A percentile compares a stretch with the other conserved stretches of the same genome.
Conservation (phyloP, 345 rosid genomes). For the Sonneratia alba region DNA sequence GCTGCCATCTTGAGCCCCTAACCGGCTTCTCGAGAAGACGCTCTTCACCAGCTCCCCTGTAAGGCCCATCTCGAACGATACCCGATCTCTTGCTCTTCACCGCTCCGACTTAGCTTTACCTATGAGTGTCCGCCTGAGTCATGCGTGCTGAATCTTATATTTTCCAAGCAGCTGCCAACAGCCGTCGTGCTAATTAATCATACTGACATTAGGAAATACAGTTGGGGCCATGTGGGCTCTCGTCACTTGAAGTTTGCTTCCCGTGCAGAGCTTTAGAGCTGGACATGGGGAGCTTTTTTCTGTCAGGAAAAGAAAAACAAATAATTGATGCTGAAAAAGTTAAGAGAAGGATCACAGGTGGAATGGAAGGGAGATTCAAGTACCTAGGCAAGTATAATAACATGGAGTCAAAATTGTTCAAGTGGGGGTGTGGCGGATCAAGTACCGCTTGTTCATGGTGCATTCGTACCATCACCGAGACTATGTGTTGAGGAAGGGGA, state of each 20-base stretch:
- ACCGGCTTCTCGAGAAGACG: conserved; percentile 56
- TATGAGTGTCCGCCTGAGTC: not conserved
- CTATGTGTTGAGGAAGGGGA: not conserved
- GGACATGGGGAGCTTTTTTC: conserved; percentile 18
- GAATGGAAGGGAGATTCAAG: not conserved
- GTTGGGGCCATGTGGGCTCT: conserved; percentile 4
- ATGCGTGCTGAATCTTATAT: not conserved
- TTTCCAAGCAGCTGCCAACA: not conserved
- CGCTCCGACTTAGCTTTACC: conserved; percentile 1
- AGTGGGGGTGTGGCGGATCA: too few species aligned
- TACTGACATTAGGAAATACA: not conserved
- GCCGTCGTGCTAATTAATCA: not conserved
- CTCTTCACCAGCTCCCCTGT: conserved; percentile 58
- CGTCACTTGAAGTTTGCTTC: not conserved
- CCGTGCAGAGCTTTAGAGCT: conserved; percentile 36
- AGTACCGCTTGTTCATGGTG: too few species aligned
- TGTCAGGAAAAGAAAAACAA: conserved; percentile 5
- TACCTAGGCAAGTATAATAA: too few species aligned
- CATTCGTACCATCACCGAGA: too few species aligned
- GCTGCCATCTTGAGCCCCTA: conserved; percentile 30
- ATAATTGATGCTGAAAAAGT: conserved; percentile 18
- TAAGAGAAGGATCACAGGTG: not conserved
- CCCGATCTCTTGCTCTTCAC: not conserved
- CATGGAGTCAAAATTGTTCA: too few species aligned
- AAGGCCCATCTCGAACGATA: conserved; percentile 53